Evolutionary conservation across 139 green algal genomes (phyloP).

Genomic region (Chara braunii): DNA sequence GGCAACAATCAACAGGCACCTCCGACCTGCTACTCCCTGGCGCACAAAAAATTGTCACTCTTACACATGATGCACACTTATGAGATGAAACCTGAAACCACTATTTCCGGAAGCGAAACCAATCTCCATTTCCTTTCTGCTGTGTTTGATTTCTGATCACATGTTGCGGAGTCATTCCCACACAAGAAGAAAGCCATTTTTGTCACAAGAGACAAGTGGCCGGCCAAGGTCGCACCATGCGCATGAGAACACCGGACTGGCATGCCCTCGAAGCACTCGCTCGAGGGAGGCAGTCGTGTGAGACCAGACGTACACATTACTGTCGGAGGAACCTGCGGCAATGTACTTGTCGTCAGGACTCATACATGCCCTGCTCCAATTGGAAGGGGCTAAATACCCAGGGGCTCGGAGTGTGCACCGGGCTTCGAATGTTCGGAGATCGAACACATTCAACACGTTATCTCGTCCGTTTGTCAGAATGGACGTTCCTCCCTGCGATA

Average conservation of each 20-base stretch:
- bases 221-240: conserved; percentile 10
- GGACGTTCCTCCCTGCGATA: not conserved
- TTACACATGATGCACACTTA: no score
- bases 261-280: conserved; percentile 2
- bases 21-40: no score
- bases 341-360: conserved; percentile 21
- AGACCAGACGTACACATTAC: conserved; percentile 26
- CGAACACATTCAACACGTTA: conserved; percentile 32
- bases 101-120: no score
- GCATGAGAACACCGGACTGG: conserved; percentile 13
- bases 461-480: conserved; percentile 29
- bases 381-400: conserved; percentile 12
- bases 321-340: conserved; percentile 27
- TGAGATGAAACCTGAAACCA: no score
- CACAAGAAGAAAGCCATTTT: not conserved
- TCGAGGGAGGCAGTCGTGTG: conserved; percentile 3
- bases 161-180: no score
- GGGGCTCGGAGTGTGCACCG: not conserved
- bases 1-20: no score
- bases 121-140: no score
- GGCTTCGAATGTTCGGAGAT: conserved; percentile 25
- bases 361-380: conserved; percentile 20
- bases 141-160: no score
- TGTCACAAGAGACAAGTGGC: conserved; percentile 23
- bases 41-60: no score